Evolutionary conservation across 345 rosid species (phyloP), one percentile per base, ranked within the genome.

Genomic region (Gossypioides kirkii): DNA sequence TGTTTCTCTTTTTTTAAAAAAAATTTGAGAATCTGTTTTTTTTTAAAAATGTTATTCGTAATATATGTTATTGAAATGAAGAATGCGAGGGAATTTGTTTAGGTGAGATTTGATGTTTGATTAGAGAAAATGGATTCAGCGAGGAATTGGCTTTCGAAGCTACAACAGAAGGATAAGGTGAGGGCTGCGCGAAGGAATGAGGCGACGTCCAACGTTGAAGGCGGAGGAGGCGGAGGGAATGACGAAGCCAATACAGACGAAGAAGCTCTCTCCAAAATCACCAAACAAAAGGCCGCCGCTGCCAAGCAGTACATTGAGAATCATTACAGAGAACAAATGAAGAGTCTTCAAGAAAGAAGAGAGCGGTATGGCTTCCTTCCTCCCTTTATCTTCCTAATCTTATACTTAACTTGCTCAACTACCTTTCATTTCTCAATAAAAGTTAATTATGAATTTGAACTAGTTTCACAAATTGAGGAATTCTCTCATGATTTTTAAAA

Each of bases 221-320:
- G 2, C 59, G 75, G 38, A 47, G 80, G 79, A 10, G n/a, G n/a
- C n/a, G 81, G 77, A 25, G 82, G 63, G 42, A 80, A 74, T 2
- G 82, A 78, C 20, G 81, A 79, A 49, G 60, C 56, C 0, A 14
- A 73, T 47, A 68, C 58, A 5, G 86, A 82, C 9, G 89, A 80
- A 54, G 91, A 87, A 66, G 82, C 77, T 66, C 78, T 80, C 9
- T 91, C 97, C 3, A 82, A 80, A 62, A 74, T 73, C 62, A 91
- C 97, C 25, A 89, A 84, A 82, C 91, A 89, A 85, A 91, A 85
- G 76, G 97, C 78, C 8, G 93, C 91, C 0, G 97, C 97, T 0
- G 91, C 97, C 61, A 89, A 89, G 77, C 95, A 89, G 78, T 91
- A 87, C 74, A 91, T 91, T 72, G 97, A 91, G 82, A 91, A 91